Evolutionary conservation across 1,284 basidiomycete genomes (phyloP).

Genomic region (Singerocomus inundabilis): DNA sequence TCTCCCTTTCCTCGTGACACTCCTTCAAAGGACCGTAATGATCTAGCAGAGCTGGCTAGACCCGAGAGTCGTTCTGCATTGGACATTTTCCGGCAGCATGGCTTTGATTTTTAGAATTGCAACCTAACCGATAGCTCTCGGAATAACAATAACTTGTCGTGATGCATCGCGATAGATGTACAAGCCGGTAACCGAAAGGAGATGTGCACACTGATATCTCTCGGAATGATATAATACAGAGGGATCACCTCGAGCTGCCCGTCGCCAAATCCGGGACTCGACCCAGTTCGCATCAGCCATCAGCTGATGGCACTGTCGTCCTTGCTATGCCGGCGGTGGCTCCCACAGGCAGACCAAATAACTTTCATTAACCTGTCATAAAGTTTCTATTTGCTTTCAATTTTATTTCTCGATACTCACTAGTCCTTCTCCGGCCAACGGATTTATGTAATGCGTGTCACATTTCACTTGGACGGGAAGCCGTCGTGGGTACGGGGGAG

Average conservation of each 20-base stretch:
- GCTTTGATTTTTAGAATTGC: conserved; percentile 75
- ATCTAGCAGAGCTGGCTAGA: conserved; percentile 64
- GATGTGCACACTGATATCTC: too few relatives aligned
- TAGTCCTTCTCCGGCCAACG: background rate
- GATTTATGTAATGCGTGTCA: background rate
- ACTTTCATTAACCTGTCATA: background rate
- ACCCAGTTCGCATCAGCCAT: background rate
- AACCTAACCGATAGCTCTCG: conserved; percentile 10
- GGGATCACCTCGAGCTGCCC: background rate
- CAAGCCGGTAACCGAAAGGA: background rate
- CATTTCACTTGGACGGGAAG: conserved; percentile 15
- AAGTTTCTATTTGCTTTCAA: background rate
- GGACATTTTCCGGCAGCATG: conserved; percentile 71
- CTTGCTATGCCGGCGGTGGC: background rate
- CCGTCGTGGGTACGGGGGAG: conserved; percentile 7
- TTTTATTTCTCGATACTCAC: background rate
- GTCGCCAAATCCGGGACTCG: background rate
- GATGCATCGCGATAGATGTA: background rate
- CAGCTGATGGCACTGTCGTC: background rate
- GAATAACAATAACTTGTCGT: background rate
- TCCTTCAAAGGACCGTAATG: conserved; percentile 50
- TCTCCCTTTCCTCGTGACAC: conserved; percentile 1
- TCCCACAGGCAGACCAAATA: background rate
- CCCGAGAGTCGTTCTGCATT: conserved; percentile 50
- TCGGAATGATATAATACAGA: background rate